Base-by-base conservation (phyloP, 176 grass and related monocot species). In the Pontederia paniculata region DNA sequence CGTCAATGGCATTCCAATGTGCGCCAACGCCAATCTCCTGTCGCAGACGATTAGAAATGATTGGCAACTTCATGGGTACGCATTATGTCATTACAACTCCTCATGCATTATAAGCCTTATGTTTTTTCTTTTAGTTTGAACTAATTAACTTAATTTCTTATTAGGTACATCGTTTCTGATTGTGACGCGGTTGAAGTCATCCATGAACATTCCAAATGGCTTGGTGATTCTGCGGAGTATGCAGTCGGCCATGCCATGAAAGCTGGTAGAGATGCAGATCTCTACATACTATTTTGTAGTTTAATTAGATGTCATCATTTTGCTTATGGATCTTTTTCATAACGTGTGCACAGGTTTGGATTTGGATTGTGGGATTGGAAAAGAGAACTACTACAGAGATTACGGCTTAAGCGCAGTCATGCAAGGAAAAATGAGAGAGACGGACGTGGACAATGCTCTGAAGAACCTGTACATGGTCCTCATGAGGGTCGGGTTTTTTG, bases 391-490 rank as follows among this genome's bases (percentile, higher is more conserved):
- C 13, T 57, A 57, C 14, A 23, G 28, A 23, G 28, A 25, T 23
- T n/a, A 41, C 55, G 28, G 21, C 2, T 41, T 57, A 23, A 28
- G 21, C 12, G 55, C 55, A 41, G 55, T 57, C 9, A 23, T 23
- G 10, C 55, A 17, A 57, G 55, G 55, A 15, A 57, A 37, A n/a
- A 23, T 57, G 21, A 57, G 21, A 12, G 23, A 57, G 23, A 5
- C 21, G 2, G 55, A 57, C 23, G 28, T 57, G 4, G 55, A 57
- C 23, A 57, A 57, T 31, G 55, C 55, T 57, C 23, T 57, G 23
- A 57, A 57, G 55, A 57, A 57, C 55, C 55, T 57, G 21, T 57
- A 57, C 22, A 41, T 41, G 14, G 55, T 57, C 8, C 55, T 57
- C 21, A 57, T 57, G 55, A 57, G 55, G 55, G 23, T 16, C 28